Evolutionary conservation across 1,284 basidiomycete genomes (phyloP).

Genomic region (Inonotus hispidus): DNA sequence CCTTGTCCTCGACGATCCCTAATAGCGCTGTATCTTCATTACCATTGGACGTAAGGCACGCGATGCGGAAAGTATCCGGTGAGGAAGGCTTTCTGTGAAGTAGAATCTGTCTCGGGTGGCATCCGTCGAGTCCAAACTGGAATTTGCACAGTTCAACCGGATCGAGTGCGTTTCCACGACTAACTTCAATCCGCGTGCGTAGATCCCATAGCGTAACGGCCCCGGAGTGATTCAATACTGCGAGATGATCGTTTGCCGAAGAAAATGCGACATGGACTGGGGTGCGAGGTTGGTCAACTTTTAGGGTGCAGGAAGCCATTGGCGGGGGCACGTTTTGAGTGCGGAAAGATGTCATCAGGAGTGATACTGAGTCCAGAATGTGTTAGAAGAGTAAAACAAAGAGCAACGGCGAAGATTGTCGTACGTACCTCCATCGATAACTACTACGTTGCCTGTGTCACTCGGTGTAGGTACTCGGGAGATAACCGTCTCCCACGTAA

Average conservation of each 20-base stretch:
- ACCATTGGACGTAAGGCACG: neutral
- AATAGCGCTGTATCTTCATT: neutral
- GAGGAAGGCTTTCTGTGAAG: neutral
- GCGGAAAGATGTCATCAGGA: slow-evolving; percentile 89
- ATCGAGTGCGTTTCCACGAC: slow-evolving; percentile 57
- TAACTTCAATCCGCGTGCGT: slow-evolving; percentile 55
- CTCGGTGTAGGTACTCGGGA: slow-evolving; percentile 60
- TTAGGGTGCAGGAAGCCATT: slow-evolving; percentile 77
- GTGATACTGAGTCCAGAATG: slow-evolving; percentile 41
- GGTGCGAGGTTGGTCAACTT: slow-evolving; percentile 27
- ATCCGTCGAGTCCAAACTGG: slow-evolving; percentile 22
- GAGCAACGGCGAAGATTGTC: neutral
- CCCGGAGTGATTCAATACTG: slow-evolving; percentile 63
- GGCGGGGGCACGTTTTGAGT: slow-evolving; percentile 94
- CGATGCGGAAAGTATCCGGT: neutral
- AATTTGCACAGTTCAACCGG: slow-evolving; percentile 50
- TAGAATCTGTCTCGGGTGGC: slow-evolving; percentile 9
- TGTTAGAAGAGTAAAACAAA: neutral
- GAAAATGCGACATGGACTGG: slow-evolving; percentile 71
- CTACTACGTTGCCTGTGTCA: slow-evolving; percentile 84
- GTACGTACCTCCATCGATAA: slow-evolving; percentile 82
- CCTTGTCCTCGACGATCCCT: neutral
- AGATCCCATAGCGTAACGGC: slow-evolving; percentile 66
- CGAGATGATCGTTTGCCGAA: slow-evolving; percentile 51
- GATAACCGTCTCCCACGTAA: slow-evolving; percentile 73